These are phyloP conservation scores for Apiotrichum sp. DNA, from an alignment of 1,284 basidiomycete genomes.

Conservation along the genomic window DNA sequence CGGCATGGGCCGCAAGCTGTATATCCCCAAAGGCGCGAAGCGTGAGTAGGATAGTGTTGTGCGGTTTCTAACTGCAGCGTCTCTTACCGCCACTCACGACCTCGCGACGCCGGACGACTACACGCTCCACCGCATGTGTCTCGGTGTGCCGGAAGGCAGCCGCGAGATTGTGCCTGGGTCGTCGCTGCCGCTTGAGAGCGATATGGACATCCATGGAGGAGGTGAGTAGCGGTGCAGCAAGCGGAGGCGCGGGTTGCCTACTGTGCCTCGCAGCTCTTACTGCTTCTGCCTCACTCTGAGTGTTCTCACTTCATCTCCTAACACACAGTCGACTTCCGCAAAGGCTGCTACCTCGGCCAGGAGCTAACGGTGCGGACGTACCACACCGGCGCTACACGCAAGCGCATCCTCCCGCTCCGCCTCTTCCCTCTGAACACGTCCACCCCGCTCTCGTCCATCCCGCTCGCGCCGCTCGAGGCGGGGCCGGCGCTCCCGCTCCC, in stretches of 20 bases:
- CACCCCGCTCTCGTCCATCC: slow-evolving; percentile 5
- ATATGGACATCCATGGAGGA: slow-evolving; percentile 87
- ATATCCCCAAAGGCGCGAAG: slow-evolving; percentile 62
- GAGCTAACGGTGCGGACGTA: slow-evolving; percentile 95
- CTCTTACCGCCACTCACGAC: slow-evolving; percentile 21
- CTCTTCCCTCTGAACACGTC: slow-evolving; percentile 21
- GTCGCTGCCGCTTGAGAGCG: slow-evolving; percentile 87
- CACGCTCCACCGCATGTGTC: slow-evolving; percentile 67
- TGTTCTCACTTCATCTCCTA: neutral
- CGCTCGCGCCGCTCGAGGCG: neutral
- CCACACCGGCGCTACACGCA: slow-evolving; percentile 86
- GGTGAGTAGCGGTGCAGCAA: slow-evolving; percentile 52
- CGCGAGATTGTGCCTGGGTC: slow-evolving; percentile 69
- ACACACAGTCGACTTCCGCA: slow-evolving; percentile 80
- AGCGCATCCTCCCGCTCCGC: slow-evolving; percentile 77
- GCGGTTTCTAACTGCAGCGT: slow-evolving; percentile 13
- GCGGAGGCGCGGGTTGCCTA: no score
- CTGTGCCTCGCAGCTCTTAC: no score
- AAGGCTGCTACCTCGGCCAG: slow-evolving; percentile 98
- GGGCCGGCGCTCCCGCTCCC: neutral
- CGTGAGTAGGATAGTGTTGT: slow-evolving; percentile 53
- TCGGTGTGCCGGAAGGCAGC: slow-evolving; percentile 82
- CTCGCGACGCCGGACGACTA: slow-evolving; percentile 51
- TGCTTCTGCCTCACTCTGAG: no score
- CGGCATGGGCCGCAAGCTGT: slow-evolving; percentile 67